A percentile compares a stretch with the other conserved stretches of the same genome.
Evolutionary conservation across 2,329 filamentous ascomycete species (phyloP).

Genomic region (Aspergillus sergii): DNA sequence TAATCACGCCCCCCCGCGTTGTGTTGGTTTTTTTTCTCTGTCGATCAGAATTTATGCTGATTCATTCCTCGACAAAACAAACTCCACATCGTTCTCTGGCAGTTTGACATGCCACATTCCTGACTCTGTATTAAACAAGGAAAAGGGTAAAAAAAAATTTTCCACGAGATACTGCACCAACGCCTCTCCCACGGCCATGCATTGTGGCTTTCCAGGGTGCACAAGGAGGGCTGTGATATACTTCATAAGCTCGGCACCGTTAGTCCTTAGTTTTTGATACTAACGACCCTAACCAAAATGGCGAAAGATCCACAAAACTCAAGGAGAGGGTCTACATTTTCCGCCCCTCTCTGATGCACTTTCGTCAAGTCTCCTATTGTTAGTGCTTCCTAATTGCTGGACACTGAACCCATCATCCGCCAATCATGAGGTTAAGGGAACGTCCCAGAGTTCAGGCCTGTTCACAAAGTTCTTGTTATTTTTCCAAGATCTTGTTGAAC

Average conservation of each 20-base stretch:
- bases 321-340: background rate
- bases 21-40: background rate
- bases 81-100: background rate
- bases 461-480: conserved; percentile 3
- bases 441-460: conserved; percentile 2
- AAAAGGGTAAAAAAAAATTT: background rate
- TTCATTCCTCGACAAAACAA: background rate
- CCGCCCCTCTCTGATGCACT: conserved; percentile 3
- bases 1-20: background rate
- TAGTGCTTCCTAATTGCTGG: conserved; percentile 2
- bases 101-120: background rate
- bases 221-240: conserved; percentile 1
- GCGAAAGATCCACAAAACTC: conserved; percentile 4
- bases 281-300: conserved; percentile 1
- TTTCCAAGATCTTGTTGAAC: background rate
- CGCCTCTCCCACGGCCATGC: background rate
- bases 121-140: background rate
- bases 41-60: background rate
- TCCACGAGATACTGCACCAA: background rate
- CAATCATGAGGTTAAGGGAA: background rate
- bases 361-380: background rate
- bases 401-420: background rate
- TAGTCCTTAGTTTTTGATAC: conserved; percentile 7
- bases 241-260: conserved; percentile 12
- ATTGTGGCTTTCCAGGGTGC: background rate